Conservation (phyloP, 129 eudicot genomes). For the Erigeron canadensis region DNA sequence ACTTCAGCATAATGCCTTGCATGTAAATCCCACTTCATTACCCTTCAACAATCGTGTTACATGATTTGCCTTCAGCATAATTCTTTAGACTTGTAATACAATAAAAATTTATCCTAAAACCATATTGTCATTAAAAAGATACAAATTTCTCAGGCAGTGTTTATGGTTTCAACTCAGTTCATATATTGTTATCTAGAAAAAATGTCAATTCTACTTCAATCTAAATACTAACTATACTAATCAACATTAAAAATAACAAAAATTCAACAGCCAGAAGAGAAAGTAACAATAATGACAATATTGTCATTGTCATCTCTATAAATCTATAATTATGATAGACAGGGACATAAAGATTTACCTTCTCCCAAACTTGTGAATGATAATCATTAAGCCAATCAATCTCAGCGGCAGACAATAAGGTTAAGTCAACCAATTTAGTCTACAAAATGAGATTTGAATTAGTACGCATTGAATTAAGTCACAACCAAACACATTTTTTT, state of each 20-base stretch:
- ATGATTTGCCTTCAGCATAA: too few species aligned
- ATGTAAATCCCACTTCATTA: too few species aligned
- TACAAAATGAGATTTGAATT: constrained; percentile 31
- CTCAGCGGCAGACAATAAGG: constrained; percentile 66
- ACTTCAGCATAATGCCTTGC: background rate
- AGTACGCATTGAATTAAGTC: background rate
- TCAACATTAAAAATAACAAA: background rate
- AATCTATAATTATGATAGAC: constrained; percentile 1
- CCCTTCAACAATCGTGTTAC: too few species aligned
- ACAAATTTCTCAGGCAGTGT: background rate
- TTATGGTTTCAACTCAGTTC: background rate
- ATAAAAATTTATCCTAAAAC: background rate
- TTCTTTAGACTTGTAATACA: background rate
- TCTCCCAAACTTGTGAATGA: constrained; percentile 93
- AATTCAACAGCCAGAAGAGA: too few species aligned
- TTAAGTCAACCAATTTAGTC: constrained; percentile 71
- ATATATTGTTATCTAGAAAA: background rate
- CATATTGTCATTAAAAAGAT: background rate
- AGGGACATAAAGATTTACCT: constrained; percentile 45
- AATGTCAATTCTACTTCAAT: background rate
- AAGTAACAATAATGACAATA: background rate
- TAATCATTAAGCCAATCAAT: constrained; percentile 85
- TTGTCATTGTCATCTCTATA: background rate
- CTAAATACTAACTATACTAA: background rate
- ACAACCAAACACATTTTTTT: background rate